A percentile compares a stretch with the other conserved stretches of the same genome.
phyloP scores from a whole-genome alignment of 805 yeast genomes.

The Middelhovenomyces tepae region DNA sequence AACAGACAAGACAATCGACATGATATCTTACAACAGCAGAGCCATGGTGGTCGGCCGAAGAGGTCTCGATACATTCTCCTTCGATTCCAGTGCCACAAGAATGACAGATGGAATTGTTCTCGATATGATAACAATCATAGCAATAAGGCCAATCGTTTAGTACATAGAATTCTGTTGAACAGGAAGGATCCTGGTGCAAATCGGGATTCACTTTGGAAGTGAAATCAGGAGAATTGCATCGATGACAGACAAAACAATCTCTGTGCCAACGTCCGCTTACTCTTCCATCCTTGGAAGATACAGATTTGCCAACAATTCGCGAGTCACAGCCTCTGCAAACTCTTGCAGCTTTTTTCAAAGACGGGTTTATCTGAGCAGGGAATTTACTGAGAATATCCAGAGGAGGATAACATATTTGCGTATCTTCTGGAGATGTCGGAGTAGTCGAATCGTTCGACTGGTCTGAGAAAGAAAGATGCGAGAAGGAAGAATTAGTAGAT shows the following conservation, averaged over 20 bases:
- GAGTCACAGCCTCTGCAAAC: conserved; percentile 63
- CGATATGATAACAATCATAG: conserved; percentile 61
- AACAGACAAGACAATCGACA: conserved; percentile 60
- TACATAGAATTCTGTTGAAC: conserved; percentile 48
- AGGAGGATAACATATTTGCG: too few species aligned
- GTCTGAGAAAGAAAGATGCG: too few species aligned
- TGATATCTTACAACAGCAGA: conserved; percentile 61
- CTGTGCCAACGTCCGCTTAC: conserved; percentile 85
- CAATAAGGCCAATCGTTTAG: conserved; percentile 76
- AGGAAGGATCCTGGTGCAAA: too few species aligned
- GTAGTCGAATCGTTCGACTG: too few species aligned
- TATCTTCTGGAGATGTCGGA: too few species aligned
- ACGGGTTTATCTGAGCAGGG: too few species aligned
- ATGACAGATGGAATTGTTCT: conserved; percentile 67
- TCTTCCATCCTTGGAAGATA: conserved; percentile 70
- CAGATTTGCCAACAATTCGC: conserved; percentile 53
- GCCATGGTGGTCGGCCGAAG: too few species aligned
- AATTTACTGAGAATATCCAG: too few species aligned
- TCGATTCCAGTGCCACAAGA: conserved; percentile 72
- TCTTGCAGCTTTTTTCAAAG: conserved; percentile 6
- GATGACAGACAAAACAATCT: conserved; percentile 66
- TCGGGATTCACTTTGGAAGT: conserved; percentile 17
- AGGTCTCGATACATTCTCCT: conserved; percentile 75
- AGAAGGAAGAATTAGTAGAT: too few species aligned
- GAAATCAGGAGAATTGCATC: conserved; percentile 45